A percentile compares a stretch with the other conserved stretches of the same genome.
Evolutionary conservation across 768 basidiomycete genomes (phyloP).

Genomic region (Termitomyces sp.): DNA sequence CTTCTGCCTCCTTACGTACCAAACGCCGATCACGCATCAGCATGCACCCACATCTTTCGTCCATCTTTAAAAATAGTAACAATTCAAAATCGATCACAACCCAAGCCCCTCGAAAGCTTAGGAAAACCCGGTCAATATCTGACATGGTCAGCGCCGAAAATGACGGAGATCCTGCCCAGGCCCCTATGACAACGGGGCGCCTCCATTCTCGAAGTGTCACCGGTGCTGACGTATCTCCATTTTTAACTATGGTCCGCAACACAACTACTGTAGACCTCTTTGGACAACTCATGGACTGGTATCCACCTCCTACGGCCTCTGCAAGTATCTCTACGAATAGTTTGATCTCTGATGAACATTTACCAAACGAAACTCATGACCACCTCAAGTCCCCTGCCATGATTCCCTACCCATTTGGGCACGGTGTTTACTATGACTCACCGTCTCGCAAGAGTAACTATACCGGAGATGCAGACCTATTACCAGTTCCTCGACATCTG

Average conservation of each 20-base stretch:
- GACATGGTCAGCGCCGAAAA: constrained; percentile 37
- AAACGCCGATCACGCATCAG: constrained; percentile 65
- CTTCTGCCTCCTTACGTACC: constrained; percentile 34
- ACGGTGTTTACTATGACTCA: constrained; percentile 55
- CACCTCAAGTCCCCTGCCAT: constrained; percentile 20
- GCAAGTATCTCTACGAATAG: constrained; percentile 29
- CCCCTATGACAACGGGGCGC: constrained; percentile 37
- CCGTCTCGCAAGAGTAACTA: constrained; percentile 41
- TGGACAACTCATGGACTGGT: constrained; percentile 62
- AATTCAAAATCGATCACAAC: constrained; percentile 25
- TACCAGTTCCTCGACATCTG: constrained; percentile 43
- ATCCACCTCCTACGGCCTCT: constrained; percentile 30
- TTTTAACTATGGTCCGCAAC: constrained; percentile 22
- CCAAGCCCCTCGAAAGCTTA: constrained; percentile 44
- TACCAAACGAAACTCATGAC: constrained; percentile 18
- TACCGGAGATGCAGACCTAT: constrained; percentile 24
- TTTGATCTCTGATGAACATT: constrained; percentile 20
- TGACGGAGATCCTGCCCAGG: constrained; percentile 20
- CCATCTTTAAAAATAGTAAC: constrained; percentile 40
- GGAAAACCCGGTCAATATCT: constrained; percentile 74
- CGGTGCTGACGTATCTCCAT: constrained; percentile 54
- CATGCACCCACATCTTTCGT: constrained; percentile 46
- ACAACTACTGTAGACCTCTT: constrained; percentile 48
- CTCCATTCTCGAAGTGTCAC: constrained; percentile 80
- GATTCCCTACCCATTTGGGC: constrained; percentile 58